A percentile compares a stretch with the other conserved stretches of the same genome.
These are phyloP conservation scores for Kwoniella europaea DNA, from an alignment of 768 basidiomycete genomes.

Conservation along the genomic window DNA sequence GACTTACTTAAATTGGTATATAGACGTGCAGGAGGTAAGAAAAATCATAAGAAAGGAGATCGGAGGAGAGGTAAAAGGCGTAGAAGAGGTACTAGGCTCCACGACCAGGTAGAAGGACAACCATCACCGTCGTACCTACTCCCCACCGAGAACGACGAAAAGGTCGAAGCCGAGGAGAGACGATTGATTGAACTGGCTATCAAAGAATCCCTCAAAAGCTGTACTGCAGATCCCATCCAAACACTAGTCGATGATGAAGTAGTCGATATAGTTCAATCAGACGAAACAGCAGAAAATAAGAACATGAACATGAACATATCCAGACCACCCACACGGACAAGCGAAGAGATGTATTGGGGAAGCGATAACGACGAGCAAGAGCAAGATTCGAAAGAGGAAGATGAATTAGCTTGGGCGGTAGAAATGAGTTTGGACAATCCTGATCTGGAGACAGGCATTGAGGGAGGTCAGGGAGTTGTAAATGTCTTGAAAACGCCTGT, in stretches of 20 bases:
- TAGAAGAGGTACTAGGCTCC: slow-evolving; percentile 3
- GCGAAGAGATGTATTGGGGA: slow-evolving; percentile 19
- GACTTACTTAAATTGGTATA: slow-evolving; percentile 54
- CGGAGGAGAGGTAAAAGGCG: slow-evolving; percentile 12
- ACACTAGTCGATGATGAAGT: no score
- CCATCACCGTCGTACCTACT: slow-evolving; percentile 14
- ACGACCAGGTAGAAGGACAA: slow-evolving; percentile 22
- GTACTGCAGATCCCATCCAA: background rate
- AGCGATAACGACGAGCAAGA: slow-evolving; percentile 16
- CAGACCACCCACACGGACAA: slow-evolving; percentile 17
- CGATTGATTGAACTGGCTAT: slow-evolving; percentile 36
- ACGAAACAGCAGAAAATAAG: background rate
- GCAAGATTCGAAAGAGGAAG: slow-evolving; percentile 40
- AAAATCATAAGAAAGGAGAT: slow-evolving; percentile 13
- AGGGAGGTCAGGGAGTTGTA: slow-evolving; percentile 19
- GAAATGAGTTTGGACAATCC: slow-evolving; percentile 36
- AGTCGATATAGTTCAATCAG: background rate
- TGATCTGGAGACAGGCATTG: slow-evolving; percentile 11
- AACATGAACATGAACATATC: background rate
- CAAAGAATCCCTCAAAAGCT: slow-evolving; percentile 32
- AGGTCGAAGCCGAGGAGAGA: slow-evolving; percentile 36
- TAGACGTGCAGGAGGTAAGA: slow-evolving; percentile 39
- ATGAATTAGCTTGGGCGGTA: slow-evolving; percentile 48
- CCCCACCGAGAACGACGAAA: background rate
- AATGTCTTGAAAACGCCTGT: slow-evolving; percentile 15